Percentiles rank a stretch among this genome's conserved stretches.
Evolutionary conservation across 257 asterid genomes (phyloP).

Genomic region (Przewalskia tangutica): DNA sequence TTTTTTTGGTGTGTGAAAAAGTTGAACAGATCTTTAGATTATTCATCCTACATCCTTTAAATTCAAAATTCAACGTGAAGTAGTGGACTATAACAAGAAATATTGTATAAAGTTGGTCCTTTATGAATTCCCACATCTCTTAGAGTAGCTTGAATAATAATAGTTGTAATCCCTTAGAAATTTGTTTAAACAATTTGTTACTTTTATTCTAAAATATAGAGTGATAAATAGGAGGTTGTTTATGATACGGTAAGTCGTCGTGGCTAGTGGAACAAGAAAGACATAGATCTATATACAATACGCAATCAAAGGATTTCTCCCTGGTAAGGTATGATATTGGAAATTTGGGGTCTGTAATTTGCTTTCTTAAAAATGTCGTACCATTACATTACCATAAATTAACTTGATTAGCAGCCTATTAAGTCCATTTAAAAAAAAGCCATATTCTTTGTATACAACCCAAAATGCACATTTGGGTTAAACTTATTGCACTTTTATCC

Average conservation of each 20-base stretch:
- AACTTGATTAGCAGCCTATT: no score
- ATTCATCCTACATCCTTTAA: background rate
- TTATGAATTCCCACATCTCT: background rate
- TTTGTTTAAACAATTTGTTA: background rate
- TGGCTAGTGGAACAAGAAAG: no score
- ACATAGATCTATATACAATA: no score
- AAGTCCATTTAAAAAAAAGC: no score
- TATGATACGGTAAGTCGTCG: background rate
- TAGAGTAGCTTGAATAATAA: background rate
- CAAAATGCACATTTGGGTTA: no score
- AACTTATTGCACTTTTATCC: no score
- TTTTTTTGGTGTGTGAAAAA: background rate
- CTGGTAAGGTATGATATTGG: no score
- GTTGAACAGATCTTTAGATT: background rate
- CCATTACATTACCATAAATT: no score
- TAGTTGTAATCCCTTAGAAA: background rate
- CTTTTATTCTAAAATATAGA: background rate
- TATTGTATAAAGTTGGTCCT: background rate
- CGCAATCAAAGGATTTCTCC: no score
- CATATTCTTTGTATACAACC: no score
- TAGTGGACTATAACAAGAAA: background rate
- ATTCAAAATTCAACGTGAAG: background rate
- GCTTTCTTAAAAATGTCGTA: no score
- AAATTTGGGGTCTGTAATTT: no score
- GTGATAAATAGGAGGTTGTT: background rate